Base-by-base conservation (phyloP, 768 basidiomycete genomes). In the Cystobasidium onofrii region DNA sequence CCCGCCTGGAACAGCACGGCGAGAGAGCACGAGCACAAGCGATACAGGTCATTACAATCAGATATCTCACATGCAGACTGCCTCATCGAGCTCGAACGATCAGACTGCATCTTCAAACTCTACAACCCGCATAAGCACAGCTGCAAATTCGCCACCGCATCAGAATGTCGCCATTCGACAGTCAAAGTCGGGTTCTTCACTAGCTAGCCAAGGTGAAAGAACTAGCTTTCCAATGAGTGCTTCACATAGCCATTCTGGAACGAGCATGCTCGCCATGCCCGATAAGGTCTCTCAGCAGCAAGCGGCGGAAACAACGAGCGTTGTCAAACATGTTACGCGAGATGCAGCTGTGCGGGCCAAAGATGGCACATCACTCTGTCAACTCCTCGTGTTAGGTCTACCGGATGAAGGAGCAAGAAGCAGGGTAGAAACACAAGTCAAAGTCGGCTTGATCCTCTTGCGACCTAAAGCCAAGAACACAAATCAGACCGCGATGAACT, bases 371-470 rank as follows among this genome's bases (percentile, higher is more conserved):
- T 36, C 69, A 15, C 52, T 36, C 33, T 71, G 44, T 36, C 65
- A 90, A 29, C 89, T 95, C 73, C 84, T 91, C 80, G 87, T 91
- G 52, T 90, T 91, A 25, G 91, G 87, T 78, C 87, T 95, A 67
- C 91, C 92, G 4, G 86, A 87, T 77, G 83, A 84, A 54, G 92
- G 92, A 29, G 88, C 92, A 17, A 94, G 95, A 81, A 92, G 90
- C 60, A 87, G 92, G 39, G 92, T 95, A n/a, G 92, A 95, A 81
- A 95, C 92, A 1, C 92, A 95, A 83, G 88, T 95, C 62, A 88
- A 92, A 79, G 86, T 94, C 46, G 86, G 88, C 1, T 84, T 95
- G 44, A 89, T 91, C 62, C 89, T 78, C 20, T 71, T 76, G 17
- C 65, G 74, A 25, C 78, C 55, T 84, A 84, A 9, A 86, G 89